Conservation (phyloP, 2,329 filamentous ascomycete genomes). For the Paecilomyces dactylethromorphus region DNA sequence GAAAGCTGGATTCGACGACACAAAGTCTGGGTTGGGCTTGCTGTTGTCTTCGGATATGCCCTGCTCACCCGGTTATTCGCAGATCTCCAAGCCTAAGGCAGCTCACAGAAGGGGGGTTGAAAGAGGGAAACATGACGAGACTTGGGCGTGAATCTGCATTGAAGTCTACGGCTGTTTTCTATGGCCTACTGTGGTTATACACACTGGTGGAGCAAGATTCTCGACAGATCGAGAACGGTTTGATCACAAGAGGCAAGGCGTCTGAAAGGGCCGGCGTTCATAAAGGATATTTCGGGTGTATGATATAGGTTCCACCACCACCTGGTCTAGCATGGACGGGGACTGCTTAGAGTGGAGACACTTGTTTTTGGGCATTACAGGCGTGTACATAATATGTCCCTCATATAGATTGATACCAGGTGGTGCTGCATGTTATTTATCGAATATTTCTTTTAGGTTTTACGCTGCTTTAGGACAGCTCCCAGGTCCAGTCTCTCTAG, state of each 20-base stretch:
- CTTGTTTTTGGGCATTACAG: not conserved
- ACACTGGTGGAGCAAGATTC: not conserved
- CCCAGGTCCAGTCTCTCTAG: too few species aligned
- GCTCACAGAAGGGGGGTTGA: not conserved
- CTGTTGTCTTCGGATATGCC: conserved; percentile 72
- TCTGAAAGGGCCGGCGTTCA: not conserved
- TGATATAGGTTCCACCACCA: not conserved
- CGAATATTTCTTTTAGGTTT: not conserved
- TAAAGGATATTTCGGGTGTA: not conserved
- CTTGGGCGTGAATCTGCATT: not conserved
- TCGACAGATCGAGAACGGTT: not conserved
- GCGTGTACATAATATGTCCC: not conserved
- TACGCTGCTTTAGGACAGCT: not conserved
- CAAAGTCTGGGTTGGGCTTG: conserved; percentile 67
- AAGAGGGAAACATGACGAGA: not conserved
- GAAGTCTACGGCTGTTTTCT: not conserved
- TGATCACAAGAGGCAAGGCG: not conserved
- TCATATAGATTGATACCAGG: not conserved
- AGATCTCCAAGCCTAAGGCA: conserved; percentile 33
- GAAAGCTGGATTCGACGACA: conserved; percentile 76
- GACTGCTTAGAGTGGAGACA: not conserved
- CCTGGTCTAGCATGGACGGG: not conserved
- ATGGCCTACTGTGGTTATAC: not conserved
- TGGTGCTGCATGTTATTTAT: not conserved
- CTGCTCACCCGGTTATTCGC: conserved; percentile 69